A percentile compares a stretch with the other conserved stretches of the same genome.
Evolutionary conservation across 2,329 filamentous ascomycete species (phyloP).

Genomic region (Aspergillus udagawae): DNA sequence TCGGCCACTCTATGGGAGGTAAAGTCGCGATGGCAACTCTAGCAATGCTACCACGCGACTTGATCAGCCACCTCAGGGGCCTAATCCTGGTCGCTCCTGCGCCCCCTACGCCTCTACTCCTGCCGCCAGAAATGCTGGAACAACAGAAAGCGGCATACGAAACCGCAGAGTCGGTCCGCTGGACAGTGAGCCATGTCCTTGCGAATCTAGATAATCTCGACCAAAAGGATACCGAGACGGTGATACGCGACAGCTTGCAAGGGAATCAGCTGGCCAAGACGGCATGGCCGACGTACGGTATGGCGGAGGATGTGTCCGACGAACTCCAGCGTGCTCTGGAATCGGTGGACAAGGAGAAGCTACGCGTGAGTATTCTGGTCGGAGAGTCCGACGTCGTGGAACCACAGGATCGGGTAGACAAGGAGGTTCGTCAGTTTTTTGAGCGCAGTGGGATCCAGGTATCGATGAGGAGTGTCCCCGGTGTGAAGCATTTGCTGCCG

Average conservation of each 20-base stretch:
- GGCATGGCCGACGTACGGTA: slow-evolving; percentile 34
- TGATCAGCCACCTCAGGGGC: slow-evolving; percentile 20
- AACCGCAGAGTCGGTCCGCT: slow-evolving; percentile 23
- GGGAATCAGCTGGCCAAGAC: slow-evolving; percentile 27
- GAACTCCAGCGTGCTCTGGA: slow-evolving; percentile 11
- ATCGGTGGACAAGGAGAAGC: not conserved
- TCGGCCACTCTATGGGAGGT: slow-evolving; percentile 41
- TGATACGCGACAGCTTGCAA: slow-evolving; percentile 26
- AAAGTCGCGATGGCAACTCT: slow-evolving; percentile 31
- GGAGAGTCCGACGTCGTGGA: slow-evolving; percentile 34
- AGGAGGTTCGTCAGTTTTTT: slow-evolving; percentile 19
- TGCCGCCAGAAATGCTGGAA: slow-evolving; percentile 30
- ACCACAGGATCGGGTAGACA: slow-evolving; percentile 25
- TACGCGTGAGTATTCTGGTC: slow-evolving; percentile 24
- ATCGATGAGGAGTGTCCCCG: slow-evolving; percentile 5
- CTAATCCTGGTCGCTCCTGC: slow-evolving; percentile 34
- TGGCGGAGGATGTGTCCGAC: slow-evolving; percentile 30
- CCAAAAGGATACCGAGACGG: slow-evolving; percentile 12
- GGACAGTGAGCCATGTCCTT: slow-evolving; percentile 32
- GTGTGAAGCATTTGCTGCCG: slow-evolving; percentile 21
- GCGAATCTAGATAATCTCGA: slow-evolving; percentile 12
- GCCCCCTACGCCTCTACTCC: slow-evolving; percentile 27
- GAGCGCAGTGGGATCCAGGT: slow-evolving; percentile 6
- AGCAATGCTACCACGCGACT: not conserved
- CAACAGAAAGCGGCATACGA: slow-evolving; percentile 35